Conservation (phyloP, 2,329 filamentous ascomycete genomes). For the Raffaelea arxii region DNA sequence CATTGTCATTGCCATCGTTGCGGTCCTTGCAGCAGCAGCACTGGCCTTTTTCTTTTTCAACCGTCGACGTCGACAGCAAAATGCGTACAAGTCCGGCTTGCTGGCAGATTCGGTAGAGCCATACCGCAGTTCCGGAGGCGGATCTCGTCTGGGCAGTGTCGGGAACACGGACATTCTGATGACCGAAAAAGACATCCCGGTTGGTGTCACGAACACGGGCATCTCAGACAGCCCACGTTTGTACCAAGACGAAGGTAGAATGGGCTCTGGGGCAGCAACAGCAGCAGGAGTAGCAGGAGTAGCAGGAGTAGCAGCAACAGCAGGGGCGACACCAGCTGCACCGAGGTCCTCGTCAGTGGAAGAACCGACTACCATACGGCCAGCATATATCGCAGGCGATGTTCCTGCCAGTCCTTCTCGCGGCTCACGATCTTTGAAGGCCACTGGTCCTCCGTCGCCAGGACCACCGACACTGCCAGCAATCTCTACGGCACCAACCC, state of each 20-base stretch:
- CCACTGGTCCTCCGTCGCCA: too few relatives aligned
- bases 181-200: slow-evolving; percentile 31
- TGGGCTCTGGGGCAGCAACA: slow-evolving; percentile 4
- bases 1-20: slow-evolving; percentile 32
- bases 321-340: neutral
- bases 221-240: too few relatives aligned
- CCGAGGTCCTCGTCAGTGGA: too few relatives aligned
- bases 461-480: too few relatives aligned
- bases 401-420: too few relatives aligned
- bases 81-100: slow-evolving; percentile 8
- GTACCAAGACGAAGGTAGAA: too few relatives aligned
- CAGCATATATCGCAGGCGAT: too few relatives aligned
- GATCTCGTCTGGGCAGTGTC: neutral
- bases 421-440: too few relatives aligned
- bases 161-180: slow-evolving; percentile 29
- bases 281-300: neutral
- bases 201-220: slow-evolving; percentile 17
- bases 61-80: slow-evolving; percentile 26
- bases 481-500: too few relatives aligned
- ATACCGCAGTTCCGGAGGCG: slow-evolving; percentile 15
- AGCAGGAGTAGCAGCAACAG: neutral
- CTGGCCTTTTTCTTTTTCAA: slow-evolving; percentile 31
- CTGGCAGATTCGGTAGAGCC: slow-evolving; percentile 16
- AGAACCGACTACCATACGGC: too few relatives aligned
- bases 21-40: slow-evolving; percentile 27